Evolutionary conservation across 805 yeast species (phyloP), one percentile per base, ranked within the genome.

Genomic region (Schwanniomyces pseudopolymorphus): DNA sequence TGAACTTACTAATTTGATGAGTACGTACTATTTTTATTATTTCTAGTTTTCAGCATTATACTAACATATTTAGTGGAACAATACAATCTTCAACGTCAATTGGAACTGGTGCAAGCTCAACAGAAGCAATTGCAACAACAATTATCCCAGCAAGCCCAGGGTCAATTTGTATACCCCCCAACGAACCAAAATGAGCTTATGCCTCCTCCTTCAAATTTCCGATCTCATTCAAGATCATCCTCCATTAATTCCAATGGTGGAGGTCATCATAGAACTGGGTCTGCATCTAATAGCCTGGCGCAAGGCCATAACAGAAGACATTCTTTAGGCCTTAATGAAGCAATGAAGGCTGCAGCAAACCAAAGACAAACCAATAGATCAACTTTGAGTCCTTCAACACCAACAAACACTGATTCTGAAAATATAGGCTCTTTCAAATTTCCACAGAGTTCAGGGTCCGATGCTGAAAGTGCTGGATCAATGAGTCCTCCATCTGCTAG

Each of bases 301-400:
- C 69, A 74, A 49, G 96, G 97, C 28, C 99, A 92, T 63, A 72
- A 77, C 36, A 83, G 99, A 70, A 82, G 99, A 64, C 98, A 92
- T 64, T 90, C 97, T 0, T 72, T 92, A 49, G 97, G 96, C 2
- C 74, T 92, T 47, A 84, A 84, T 44, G 99, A 92, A 67, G 98
- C 98, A 10, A 90, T 88, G 58, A 85, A 85, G 55, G 97, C 97
- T 5, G 99, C 99, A n/a, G 97, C 97, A 4, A 84, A 84, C 54
- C 94, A 89, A 62, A 78, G 90, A 64, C 73, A 69, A 49, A 60
- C 63, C 31, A 72, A 72, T 52, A 56, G 68, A 53, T 58, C 64
- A 20, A 57, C 74, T 2, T 61, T 67, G 42, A 60, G 65, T 43
- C 69, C 71, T 27, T 48, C 66, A 8, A 57, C 64, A 4, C 54